phyloP scores from a whole-genome alignment of 345 rosid species.

The Citrus inodora region DNA sequence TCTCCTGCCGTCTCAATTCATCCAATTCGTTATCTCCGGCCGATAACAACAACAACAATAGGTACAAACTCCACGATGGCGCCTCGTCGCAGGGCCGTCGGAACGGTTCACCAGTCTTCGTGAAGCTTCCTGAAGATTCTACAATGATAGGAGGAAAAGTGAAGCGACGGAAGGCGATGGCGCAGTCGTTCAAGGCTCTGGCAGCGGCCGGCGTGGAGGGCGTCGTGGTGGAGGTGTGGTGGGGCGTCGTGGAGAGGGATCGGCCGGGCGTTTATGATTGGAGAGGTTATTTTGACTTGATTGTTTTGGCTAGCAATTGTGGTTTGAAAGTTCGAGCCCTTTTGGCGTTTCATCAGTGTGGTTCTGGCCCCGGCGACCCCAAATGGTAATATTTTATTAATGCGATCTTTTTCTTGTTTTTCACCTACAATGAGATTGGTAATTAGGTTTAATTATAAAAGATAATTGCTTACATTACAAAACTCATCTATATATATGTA shows the following conservation, averaged over 20 bases:
- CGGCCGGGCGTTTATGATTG: slow-evolving; percentile 43
- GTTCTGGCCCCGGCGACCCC: slow-evolving; percentile 39
- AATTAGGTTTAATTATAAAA: background rate
- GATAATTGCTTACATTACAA: background rate
- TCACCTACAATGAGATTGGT: background rate
- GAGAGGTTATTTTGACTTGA: slow-evolving; percentile 40
- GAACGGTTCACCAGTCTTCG: slow-evolving; percentile 42
- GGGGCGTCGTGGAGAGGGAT: slow-evolving; percentile 57
- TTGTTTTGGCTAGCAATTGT: slow-evolving; percentile 32
- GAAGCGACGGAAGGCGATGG: slow-evolving; percentile 34
- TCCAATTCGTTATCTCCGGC: slow-evolving; percentile 31
- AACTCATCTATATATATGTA: too few species aligned
- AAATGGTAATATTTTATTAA: slow-evolving; percentile 25
- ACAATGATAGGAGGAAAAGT: slow-evolving; percentile 21
- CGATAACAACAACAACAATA: slow-evolving; percentile 29
- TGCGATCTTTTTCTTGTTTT: background rate
- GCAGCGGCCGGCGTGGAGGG: slow-evolving; percentile 46
- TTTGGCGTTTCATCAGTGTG: slow-evolving; percentile 47
- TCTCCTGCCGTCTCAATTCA: slow-evolving; percentile 28
- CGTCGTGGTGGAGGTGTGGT: slow-evolving; percentile 52
- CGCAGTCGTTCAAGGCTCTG: slow-evolving; percentile 37
- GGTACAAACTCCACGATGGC: slow-evolving; percentile 26
- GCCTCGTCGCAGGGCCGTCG: slow-evolving; percentile 11
- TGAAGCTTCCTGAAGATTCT: slow-evolving; percentile 43
- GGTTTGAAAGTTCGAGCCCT: slow-evolving; percentile 47